A percentile compares a stretch with the other conserved stretches of the same genome.
Conservation (phyloP, 495 filamentous ascomycete genomes). For the Daldinia caldariorum region DNA sequence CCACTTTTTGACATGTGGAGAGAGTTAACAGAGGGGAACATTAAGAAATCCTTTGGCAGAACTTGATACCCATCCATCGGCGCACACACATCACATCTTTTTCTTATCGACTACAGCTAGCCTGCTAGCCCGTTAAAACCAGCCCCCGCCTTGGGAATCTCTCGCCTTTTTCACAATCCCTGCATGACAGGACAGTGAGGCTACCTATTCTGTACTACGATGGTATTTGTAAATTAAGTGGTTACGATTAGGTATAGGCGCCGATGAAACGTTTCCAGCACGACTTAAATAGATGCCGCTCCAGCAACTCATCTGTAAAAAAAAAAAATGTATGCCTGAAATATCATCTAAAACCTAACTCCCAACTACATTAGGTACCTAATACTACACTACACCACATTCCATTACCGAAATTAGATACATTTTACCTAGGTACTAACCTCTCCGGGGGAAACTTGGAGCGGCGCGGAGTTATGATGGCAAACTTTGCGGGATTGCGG, state of each 20-base stretch:
- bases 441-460: constrained; percentile 8
- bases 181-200: background rate
- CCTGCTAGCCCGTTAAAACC: background rate
- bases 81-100: background rate
- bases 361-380: background rate
- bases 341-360: background rate
- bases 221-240: background rate
- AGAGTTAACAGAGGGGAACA: background rate
- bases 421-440: background rate
- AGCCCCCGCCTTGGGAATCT: background rate
- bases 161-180: background rate
- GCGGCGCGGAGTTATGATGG: constrained; percentile 9
- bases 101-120: constrained; percentile 3
- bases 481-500: constrained; percentile 6
- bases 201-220: background rate
- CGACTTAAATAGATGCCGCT: constrained; percentile 7
- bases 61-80: background rate
- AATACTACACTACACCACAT: background rate
- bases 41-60: background rate
- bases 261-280: background rate
- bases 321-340: constrained; percentile 1
- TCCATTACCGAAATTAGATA: background rate
- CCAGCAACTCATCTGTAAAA: background rate
- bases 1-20: too few relatives aligned
- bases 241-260: background rate